A percentile compares a stretch with the other conserved stretches of the same genome.
Evolutionary conservation across 768 basidiomycete species (phyloP).

Genomic region (Leccinum ochraceum): DNA sequence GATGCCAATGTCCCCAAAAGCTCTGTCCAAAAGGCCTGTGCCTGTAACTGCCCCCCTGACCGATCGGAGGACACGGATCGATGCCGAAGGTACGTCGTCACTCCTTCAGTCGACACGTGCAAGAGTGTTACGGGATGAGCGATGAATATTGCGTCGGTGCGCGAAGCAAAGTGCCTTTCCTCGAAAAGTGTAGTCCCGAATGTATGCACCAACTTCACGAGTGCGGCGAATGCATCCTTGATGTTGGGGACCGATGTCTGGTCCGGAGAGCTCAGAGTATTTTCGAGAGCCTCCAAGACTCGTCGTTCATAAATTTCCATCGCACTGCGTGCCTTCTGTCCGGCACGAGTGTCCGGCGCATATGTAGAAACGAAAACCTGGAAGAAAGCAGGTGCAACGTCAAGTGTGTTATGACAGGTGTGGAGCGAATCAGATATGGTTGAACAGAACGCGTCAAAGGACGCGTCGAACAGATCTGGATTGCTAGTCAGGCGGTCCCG

Average conservation of each 20-base stretch:
- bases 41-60: constrained; percentile 9
- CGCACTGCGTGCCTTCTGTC: constrained; percentile 12
- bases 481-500: constrained; percentile 7
- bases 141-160: constrained; percentile 45
- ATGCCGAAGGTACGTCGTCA: constrained; percentile 52
- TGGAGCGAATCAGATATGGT: constrained; percentile 8
- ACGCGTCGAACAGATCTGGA: constrained; percentile 48
- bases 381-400: constrained; percentile 47
- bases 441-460: constrained; percentile 47
- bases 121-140: constrained; percentile 43
- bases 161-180: constrained; percentile 41
- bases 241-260: neutral
- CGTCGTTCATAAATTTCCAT: constrained; percentile 19
- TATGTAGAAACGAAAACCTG: constrained; percentile 46
- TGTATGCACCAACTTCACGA: constrained; percentile 46
- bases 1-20: constrained; percentile 47
- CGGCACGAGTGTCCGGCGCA: constrained; percentile 13
- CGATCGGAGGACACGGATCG: constrained; percentile 15
- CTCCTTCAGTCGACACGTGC: constrained; percentile 40
- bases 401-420: constrained; percentile 1
- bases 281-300: constrained; percentile 30
- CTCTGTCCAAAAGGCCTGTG: constrained; percentile 23
- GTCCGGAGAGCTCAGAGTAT: constrained; percentile 8
- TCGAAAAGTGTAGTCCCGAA: constrained; percentile 55
- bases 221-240: constrained; percentile 27